Evolutionary conservation across 2,329 filamentous ascomycete species (phyloP), one percentile per base, ranked within the genome.

Genomic region (Ophiostoma sp.): DNA sequence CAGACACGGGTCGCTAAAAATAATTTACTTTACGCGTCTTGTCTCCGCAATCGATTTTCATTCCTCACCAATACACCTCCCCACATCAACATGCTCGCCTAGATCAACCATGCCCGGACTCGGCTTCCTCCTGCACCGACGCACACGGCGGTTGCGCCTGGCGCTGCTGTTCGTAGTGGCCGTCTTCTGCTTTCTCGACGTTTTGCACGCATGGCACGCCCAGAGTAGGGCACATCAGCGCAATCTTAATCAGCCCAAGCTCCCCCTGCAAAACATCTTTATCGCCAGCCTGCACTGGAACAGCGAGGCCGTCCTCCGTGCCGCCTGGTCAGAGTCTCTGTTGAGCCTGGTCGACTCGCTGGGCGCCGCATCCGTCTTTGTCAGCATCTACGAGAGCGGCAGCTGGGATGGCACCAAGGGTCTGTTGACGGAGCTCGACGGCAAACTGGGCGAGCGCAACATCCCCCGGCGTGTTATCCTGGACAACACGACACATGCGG

Each of bases 271-370:
- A 15, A 28, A 31, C 55, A 28, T 64, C n/a, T 64, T 64, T n/a
- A 64, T 64, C n/a, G 59, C 59, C 33, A 64, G 59, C 19, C n/a
- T 64, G 59, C 59, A 64, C 33, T 64, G 59, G 59, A 64, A 64
- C 36, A 42, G n/a, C 59, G 59, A 64, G 33, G 11, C 1, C 3
- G 11, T 64, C 2, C 12, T 64, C n/a, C 33, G n/a, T 4, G 59
- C 12, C 0, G 59, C n/a, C 5, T 64, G 59, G 59, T 2, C 59
- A 12, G 11, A 15, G 3, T 19, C 59, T 0, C 59, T 63, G 1
- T 4, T 63, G 6, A 12, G 11, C 1, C 19, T 63, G 2, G 59
- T 63, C 31, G 59, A n/a, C 19, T n/a, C 31, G 1, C 2, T 63
- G 8, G 6, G 2, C 9, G 6, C 55, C 33, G 17, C 33, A 39